phyloP scores from a whole-genome alignment of 2,329 filamentous ascomycete genomes.

The Simplicillium aogashimaense region DNA sequence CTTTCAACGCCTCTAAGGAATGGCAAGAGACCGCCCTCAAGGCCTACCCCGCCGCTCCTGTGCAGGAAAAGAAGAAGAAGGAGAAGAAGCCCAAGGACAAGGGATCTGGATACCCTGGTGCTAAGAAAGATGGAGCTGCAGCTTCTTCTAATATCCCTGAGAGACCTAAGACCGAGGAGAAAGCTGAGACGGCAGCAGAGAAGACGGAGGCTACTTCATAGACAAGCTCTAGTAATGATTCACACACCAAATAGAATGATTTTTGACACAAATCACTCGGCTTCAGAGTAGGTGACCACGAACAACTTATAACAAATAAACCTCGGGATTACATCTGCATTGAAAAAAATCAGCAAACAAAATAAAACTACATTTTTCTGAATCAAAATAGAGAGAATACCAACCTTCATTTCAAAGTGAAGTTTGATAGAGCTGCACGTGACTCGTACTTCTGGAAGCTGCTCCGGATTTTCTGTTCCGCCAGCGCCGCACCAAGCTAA shows the following conservation, averaged over 20 bases:
- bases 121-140: neutral
- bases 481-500: neutral
- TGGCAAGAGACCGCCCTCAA: conserved; percentile 63
- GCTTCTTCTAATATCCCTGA: neutral
- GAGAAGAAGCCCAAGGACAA: conserved; percentile 71
- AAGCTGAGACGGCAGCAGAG: neutral
- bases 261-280: too few species aligned
- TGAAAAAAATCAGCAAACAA: too few species aligned
- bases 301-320: too few species aligned
- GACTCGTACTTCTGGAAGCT: too few species aligned
- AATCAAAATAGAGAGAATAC: neutral
- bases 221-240: neutral
- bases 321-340: too few species aligned
- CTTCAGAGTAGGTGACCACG: too few species aligned
- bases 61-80: conserved; percentile 71
- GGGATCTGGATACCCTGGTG: conserved; percentile 53
- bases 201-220: neutral
- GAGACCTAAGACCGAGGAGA: too few species aligned
- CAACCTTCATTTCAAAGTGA: neutral
- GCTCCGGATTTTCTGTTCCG: neutral
- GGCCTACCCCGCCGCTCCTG: conserved; percentile 68
- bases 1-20: conserved; percentile 59
- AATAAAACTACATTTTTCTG: too few species aligned
- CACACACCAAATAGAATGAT: too few species aligned
- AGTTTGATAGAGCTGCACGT: too few species aligned